Percentiles rank a stretch among this genome's conserved stretches.
These are phyloP conservation scores for Penicillium concentricum DNA, from an alignment of 2,329 filamentous ascomycete genomes.

Conservation along the genomic window DNA sequence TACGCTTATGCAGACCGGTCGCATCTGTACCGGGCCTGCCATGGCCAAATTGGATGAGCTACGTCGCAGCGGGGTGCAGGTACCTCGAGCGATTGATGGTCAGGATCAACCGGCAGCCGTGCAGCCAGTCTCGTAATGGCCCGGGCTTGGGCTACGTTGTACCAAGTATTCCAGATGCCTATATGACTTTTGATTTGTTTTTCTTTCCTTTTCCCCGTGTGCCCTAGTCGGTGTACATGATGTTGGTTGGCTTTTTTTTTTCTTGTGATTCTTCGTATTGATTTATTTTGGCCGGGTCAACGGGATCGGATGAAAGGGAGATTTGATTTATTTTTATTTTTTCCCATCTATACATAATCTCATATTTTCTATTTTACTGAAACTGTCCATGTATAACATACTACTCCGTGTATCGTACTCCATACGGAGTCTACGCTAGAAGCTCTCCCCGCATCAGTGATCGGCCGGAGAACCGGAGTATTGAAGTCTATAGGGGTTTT, in stretches of 20 bases:
- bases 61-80: constrained; percentile 30
- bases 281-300: constrained; percentile 18
- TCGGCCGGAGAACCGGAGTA: constrained; percentile 7
- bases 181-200: background rate
- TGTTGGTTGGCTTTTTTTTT: constrained; percentile 4
- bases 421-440: background rate
- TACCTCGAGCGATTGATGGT: constrained; percentile 29
- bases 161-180: background rate
- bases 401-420: too few species aligned
- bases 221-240: background rate
- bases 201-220: background rate
- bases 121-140: constrained; percentile 32
- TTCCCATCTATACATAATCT: constrained; percentile 16
- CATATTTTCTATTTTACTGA: background rate
- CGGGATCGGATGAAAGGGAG: constrained; percentile 22
- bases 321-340: background rate
- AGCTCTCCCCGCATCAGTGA: constrained; percentile 7
- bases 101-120: constrained; percentile 29
- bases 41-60: constrained; percentile 38
- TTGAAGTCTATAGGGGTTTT: background rate
- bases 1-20: constrained; percentile 43
- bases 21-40: constrained; percentile 42
- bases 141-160: background rate
- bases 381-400: too few species aligned
- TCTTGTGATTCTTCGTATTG: constrained; percentile 6